Base-by-base conservation (phyloP, 192 early-diverging fungal species). In the Dissophora globulifera region DNA sequence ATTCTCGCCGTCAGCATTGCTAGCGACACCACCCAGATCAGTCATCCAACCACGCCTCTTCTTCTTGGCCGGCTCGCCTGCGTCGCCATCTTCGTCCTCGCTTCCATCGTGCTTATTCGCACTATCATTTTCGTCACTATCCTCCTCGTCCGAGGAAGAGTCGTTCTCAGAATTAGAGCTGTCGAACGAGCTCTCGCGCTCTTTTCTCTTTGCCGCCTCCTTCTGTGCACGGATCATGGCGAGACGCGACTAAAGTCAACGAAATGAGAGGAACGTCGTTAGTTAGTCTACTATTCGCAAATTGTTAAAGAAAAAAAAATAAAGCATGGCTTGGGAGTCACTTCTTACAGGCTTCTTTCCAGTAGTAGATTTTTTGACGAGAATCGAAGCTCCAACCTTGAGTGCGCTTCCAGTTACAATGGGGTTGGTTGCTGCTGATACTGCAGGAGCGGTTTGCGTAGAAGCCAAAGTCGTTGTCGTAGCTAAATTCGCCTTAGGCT, bases 121-220 rank as follows among this genome's bases (percentile, higher is more conserved):
- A n/a, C n/a, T n/a, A 15, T 61, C 63, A 48, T 67, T 54, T 30
- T 83, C 85, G 12, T 90, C 79, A 3, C 80, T 81, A 22, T 45
- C 67, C 15, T 76, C 79, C 9, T 70, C 70, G 20, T 68, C 79
- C 19, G 74, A 79, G 1, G 71, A 78, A 11, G 67, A 65, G 45
- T 87, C 85, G 78, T 87, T 78, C 4, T 83, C 86, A 27, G 88
- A 88, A 47, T 89, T 86, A 4, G 92, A 93, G 57, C 91, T 91
- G 80, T 92, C 92, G 78, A 91, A 91, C 0, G 91, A 90, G 8
- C 84, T 82, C 30, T 88, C 89, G 2, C 64, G 50, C 67, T 86
- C 33, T 74, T 86, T 72, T 76, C 83, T 70, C 82, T 87, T 61
- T 63, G 85, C 42, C 58, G 79, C 69, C 83, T 86, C 56, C 75